phyloP scores from a whole-genome alignment of 371 early-diverging fungal genomes.

The Mortierella sp. region DNA sequence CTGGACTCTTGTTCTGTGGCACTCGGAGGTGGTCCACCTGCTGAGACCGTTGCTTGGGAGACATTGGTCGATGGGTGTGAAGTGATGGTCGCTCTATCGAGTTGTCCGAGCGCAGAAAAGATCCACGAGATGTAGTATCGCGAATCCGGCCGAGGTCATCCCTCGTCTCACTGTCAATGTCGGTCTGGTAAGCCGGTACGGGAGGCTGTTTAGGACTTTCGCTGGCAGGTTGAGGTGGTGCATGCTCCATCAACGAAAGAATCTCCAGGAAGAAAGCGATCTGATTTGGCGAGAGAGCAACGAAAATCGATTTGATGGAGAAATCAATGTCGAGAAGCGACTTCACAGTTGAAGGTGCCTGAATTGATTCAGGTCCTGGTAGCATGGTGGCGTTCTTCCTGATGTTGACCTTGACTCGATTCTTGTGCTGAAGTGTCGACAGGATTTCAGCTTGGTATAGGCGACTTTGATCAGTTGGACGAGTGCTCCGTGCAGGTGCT shows the following conservation, averaged over 20 bases:
- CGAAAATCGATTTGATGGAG: constrained; percentile 39
- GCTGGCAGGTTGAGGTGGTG: neutral
- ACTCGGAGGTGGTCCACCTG: constrained; percentile 3
- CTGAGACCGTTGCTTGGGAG: constrained; percentile 23
- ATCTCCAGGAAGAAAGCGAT: constrained; percentile 55
- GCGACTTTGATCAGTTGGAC: neutral
- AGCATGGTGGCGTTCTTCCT: constrained; percentile 36
- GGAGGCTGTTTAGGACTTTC: neutral
- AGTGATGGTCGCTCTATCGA: constrained; percentile 11
- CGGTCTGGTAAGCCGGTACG: neutral
- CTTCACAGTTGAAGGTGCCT: constrained; percentile 19
- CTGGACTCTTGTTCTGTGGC: constrained; percentile 22
- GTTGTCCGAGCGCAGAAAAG: neutral
- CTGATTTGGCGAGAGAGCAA: constrained; percentile 55
- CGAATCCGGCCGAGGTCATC: neutral
- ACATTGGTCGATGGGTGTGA: constrained; percentile 7
- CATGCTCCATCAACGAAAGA: constrained; percentile 30
- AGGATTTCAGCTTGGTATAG: constrained; percentile 47
- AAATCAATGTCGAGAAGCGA: constrained; percentile 52
- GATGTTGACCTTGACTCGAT: constrained; percentile 44
- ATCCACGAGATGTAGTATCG: neutral
- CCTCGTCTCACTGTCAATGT: neutral
- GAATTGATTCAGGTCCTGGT: constrained; percentile 18
- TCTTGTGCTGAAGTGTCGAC: constrained; percentile 46
- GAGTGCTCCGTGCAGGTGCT: neutral